Evolutionary conservation across 371 early-diverging fungal genomes (phyloP), one percentile per base, ranked within the genome.

Genomic region (Cokeromyces recurvatus): DNA sequence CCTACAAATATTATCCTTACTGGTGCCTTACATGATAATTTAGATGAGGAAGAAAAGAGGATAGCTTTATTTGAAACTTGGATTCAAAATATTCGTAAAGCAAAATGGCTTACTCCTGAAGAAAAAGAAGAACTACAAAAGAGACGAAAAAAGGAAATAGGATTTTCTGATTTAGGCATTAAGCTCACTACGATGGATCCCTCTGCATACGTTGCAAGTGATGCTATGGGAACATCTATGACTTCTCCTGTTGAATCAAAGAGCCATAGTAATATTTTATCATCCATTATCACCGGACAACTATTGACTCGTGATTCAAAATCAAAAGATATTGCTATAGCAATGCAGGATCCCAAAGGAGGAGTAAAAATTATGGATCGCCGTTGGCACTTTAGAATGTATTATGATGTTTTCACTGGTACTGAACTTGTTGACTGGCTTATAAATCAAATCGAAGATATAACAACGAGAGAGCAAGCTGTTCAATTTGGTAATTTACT

Each of bases 401-500:
- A 87, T 62, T 74, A 79, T 25, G 73, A 80, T 35, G 85, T 86
- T 0, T 91, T 96, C 55, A 66, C 90, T 27, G 97, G 98, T 21
- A 81, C 76, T 32, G 96, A 97, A 48, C 74, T 82, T 41, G 91
- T 95, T 1, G 92, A 96, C 48, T 98, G 96, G 96, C 53, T 94
- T 24, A 67, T 95, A 36, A 62, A 77, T 22, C 81, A 79, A 34
- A 87, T 97, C 62, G 70, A 72, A 29, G 90, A 92, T 48, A 81
- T 95, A 31, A 73, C 77, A 7, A 86, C 87, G 4, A 71, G 95
- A 8, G 84, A 87, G 29, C 87, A 90, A 42, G 98, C 97, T 0
- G 82, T 89, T 3, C 78, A 71, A 1, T 86, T 88, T 57, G 97
- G 95, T 4, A 90, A 91, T 55, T 48, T 65, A 15, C 77, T 95